These are phyloP conservation scores for Lentinus brumalis DNA, from an alignment of 768 basidiomycete species.

Conservation along the genomic window DNA sequence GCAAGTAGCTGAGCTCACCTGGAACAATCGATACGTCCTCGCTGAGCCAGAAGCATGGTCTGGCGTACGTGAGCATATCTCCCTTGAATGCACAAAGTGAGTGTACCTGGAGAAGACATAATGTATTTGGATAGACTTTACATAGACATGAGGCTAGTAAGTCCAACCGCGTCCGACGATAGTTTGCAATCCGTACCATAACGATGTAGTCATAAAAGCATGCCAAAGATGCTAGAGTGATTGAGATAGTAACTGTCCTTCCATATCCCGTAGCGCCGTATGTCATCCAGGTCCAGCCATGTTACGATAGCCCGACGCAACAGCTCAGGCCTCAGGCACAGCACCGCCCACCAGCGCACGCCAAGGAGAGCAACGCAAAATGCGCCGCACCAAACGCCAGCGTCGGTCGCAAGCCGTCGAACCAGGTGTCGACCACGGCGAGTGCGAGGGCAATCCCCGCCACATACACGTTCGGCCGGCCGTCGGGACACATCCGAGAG, in stretches of 20 bases:
- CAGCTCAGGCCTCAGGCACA: not conserved
- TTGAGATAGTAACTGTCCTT: not conserved
- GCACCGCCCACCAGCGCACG: slow-evolving; percentile 10
- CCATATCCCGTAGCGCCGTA: not conserved
- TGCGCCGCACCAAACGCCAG: slow-evolving; percentile 44
- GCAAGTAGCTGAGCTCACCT: too few species aligned
- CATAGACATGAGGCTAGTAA: too few species aligned
- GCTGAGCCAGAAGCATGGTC: too few species aligned
- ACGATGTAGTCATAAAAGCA: too few species aligned
- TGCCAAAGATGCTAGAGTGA: too few species aligned
- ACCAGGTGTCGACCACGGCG: slow-evolving; percentile 49
- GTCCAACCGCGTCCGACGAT: too few species aligned
- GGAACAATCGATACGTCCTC: too few species aligned
- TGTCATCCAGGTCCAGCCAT: not conserved
- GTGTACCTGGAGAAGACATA: too few species aligned
- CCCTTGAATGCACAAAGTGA: too few species aligned
- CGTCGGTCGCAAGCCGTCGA: slow-evolving; percentile 41
- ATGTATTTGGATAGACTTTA: too few species aligned
- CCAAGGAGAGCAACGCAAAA: slow-evolving; percentile 30
- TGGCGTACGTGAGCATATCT: too few species aligned
- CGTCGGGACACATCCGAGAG: slow-evolving; percentile 29
- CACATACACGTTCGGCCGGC: slow-evolving; percentile 27
- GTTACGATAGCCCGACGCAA: not conserved
- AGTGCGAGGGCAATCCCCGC: slow-evolving; percentile 34
- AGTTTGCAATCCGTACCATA: too few species aligned